phyloP scores from a whole-genome alignment of 2,329 filamentous ascomycete genomes.

The Xylariales sp. region DNA sequence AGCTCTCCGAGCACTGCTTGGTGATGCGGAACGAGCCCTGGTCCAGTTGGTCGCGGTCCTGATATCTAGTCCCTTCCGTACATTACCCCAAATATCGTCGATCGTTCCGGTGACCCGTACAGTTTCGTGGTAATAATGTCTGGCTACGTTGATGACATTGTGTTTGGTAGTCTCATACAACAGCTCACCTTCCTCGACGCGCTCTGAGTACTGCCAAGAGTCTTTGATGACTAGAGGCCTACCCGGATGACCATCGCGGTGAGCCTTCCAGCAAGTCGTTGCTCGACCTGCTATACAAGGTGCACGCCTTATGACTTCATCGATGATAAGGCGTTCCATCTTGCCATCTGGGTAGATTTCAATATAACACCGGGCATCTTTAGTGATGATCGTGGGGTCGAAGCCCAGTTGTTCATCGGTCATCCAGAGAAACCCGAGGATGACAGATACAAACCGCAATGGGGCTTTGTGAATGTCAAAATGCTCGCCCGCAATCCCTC shows the following conservation, averaged over 20 bases:
- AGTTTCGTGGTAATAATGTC: conserved; percentile 36
- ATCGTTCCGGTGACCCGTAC: conserved; percentile 25
- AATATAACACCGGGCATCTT: too few relatives aligned
- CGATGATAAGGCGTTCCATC: too few relatives aligned
- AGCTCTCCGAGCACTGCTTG: too few relatives aligned
- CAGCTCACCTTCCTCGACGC: conserved; percentile 35
- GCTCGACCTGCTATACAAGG: conserved; percentile 15
- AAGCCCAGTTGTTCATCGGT: too few relatives aligned
- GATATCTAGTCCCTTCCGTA: conserved; percentile 25
- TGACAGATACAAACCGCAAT: too few relatives aligned
- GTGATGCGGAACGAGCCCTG: too few relatives aligned
- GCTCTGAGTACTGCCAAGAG: conserved; percentile 36
- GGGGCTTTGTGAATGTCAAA: too few relatives aligned
- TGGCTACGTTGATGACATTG: conserved; percentile 35
- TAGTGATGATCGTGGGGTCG: too few relatives aligned
- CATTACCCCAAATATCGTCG: conserved; percentile 29
- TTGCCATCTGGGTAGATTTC: too few relatives aligned
- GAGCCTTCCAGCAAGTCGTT: conserved; percentile 39
- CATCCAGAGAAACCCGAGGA: too few relatives aligned
- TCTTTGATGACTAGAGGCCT: conserved; percentile 39
- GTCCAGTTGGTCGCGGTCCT: conserved; percentile 23
- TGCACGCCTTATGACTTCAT: too few relatives aligned
- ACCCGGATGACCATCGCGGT: neutral
- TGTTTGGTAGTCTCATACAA: conserved; percentile 29
- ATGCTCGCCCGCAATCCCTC: too few relatives aligned